These are phyloP conservation scores for Nitzschia sp. DNA, from an alignment of 108 stramenopile genomes.

Conservation along the genomic window DNA sequence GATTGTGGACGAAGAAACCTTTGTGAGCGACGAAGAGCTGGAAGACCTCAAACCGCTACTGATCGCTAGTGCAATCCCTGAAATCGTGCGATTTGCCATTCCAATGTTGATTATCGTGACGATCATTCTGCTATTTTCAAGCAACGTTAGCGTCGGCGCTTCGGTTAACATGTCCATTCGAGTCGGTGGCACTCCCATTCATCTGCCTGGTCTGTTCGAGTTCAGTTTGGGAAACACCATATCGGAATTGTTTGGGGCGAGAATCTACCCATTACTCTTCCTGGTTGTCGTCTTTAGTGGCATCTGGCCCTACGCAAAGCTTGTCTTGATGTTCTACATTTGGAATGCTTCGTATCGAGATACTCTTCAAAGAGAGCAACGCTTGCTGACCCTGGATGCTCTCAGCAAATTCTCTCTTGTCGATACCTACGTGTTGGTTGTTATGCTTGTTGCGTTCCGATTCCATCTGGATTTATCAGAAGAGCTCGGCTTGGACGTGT, in stretches of 20 bases:
- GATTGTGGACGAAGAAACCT: constrained; percentile 12
- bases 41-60: constrained; percentile 24
- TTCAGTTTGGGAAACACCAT: constrained; percentile 83
- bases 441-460: constrained; percentile 91
- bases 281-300: constrained; percentile 88
- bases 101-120: constrained; percentile 53
- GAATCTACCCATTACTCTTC: constrained; percentile 83
- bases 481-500: constrained; percentile 55
- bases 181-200: constrained; percentile 26
- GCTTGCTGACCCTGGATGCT: constrained; percentile 78
- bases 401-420: constrained; percentile 92
- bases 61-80: constrained; percentile 11
- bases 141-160: constrained; percentile 78
- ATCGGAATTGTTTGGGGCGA: constrained; percentile 79
- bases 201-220: constrained; percentile 58
- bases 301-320: constrained; percentile 91
- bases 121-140: constrained; percentile 52
- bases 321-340: constrained; percentile 67
- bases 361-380: constrained; percentile 49
- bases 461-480: constrained; percentile 69
- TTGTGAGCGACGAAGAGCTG: background rate
- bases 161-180: constrained; percentile 64
- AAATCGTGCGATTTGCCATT: constrained; percentile 25
- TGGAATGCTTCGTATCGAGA: constrained; percentile 53
- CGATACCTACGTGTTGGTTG: constrained; percentile 87